A percentile compares a stretch with the other conserved stretches of the same genome.
These are phyloP conservation scores for Daldinia sp. DNA, from an alignment of 2,329 filamentous ascomycete species.

Conservation along the genomic window DNA sequence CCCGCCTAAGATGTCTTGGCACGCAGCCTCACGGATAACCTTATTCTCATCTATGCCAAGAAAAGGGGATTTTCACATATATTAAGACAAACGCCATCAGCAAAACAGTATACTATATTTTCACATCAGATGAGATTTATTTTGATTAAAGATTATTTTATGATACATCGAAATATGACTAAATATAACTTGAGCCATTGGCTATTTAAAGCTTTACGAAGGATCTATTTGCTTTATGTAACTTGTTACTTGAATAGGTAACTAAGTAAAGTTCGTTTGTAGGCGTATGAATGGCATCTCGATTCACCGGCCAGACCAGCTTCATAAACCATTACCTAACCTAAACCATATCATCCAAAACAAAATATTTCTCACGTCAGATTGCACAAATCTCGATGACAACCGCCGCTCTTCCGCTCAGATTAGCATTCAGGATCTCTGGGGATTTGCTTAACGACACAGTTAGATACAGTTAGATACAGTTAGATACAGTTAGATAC, in stretches of 20 bases:
- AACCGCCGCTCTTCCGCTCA: neutral
- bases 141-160: neutral
- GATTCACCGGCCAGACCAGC: neutral
- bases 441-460: constrained; percentile 2
- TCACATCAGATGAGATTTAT: neutral
- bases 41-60: constrained; percentile 18
- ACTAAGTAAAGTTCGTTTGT: neutral
- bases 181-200: neutral
- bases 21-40: constrained; percentile 29
- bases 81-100: neutral
- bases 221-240: neutral
- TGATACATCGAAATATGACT: no score
- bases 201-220: neutral
- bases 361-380: neutral
- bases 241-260: neutral
- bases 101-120: neutral
- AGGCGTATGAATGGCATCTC: neutral
- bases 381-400: neutral
- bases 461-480: no score
- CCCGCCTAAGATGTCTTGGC: constrained; percentile 30
- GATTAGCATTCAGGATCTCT: neutral
- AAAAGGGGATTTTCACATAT: neutral
- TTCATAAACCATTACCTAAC: neutral
- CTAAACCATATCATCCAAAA: neutral
- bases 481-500: no score